Base-by-base conservation (phyloP, 1,284 basidiomycete species). In the Somion occarium region DNA sequence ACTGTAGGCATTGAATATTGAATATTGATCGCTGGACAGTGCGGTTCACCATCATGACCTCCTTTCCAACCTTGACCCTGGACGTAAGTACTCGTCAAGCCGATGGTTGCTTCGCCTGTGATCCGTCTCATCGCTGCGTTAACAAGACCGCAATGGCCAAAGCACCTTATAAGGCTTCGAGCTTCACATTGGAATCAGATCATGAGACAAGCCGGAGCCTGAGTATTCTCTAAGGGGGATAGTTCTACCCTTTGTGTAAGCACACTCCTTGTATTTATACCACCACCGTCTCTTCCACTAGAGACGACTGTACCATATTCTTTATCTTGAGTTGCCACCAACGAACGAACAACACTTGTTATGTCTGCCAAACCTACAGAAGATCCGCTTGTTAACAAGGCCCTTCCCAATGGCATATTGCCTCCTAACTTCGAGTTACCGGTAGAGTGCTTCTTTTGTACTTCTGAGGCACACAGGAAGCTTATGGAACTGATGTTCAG, bases 341-440 rank as follows among this genome's bases (percentile, higher is more conserved):
- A n/a, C n/a, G n/a, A n/a, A n/a, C n/a, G n/a, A n/a, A n/a, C n/a
- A n/a, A n/a, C n/a, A n/a, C 42, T 23, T 3, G 24, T 22, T 5
- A 52, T 52, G 50, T 41, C 50, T 24, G 13, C 51, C 23, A 34
- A 19, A 13, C 19, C n/a, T 3, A 19, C 42, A 13, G 20, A 52
- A 30, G 44, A 46, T 42, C 49, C 44, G 19, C 25, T 34, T 23
- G 46, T 53, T 22, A 50, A 52, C 39, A 58, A 58, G 38, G 61
- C 65, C 2, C 50, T 59, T 2, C 39, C 64, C 9, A 69, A 69
- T 49, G 67, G 66, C 2, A 49, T 67, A 26, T 54, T 59, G n/a
- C 58, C 64, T 7, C 66, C 64, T 22, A 55, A 60, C 15, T 61
- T 69, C 50, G 53, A 62, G 34, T 53, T 69, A 4, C 66, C 67